Percentiles rank a stretch among this genome's conserved stretches.
These are phyloP conservation scores for Fusarium virguliforme DNA, from an alignment of 2,329 filamentous ascomycete species.

Conservation along the genomic window DNA sequence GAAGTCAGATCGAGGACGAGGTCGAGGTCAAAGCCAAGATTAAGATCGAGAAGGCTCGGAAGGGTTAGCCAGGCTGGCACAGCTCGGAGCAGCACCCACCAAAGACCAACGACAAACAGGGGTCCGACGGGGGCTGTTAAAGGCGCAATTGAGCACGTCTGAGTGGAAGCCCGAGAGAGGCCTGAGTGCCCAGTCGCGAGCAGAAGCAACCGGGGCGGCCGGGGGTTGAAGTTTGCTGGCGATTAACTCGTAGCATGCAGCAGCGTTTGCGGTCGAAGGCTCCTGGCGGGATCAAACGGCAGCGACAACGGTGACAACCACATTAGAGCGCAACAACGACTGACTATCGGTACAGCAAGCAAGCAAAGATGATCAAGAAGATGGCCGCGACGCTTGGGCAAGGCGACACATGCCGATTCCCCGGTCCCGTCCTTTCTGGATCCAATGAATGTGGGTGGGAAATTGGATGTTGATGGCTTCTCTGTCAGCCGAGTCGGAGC, in stretches of 20 bases:
- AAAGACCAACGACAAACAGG: constrained; percentile 36
- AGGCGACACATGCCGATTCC: constrained; percentile 40
- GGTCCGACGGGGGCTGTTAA: constrained; percentile 44
- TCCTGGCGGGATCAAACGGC: constrained; percentile 10
- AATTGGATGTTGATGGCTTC: constrained; percentile 52
- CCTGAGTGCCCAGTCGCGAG: constrained; percentile 37
- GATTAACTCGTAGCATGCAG: constrained; percentile 20
- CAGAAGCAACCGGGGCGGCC: constrained; percentile 38
- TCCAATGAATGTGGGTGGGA: constrained; percentile 46
- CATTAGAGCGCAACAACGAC: constrained; percentile 25
- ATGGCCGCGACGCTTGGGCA: constrained; percentile 22
- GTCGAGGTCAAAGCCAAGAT: constrained; percentile 30
- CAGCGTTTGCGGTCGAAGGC: constrained; percentile 20
- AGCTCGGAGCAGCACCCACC: constrained; percentile 37
- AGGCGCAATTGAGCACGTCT: constrained; percentile 44
- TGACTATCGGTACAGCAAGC: constrained; percentile 17
- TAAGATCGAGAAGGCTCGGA: constrained; percentile 31
- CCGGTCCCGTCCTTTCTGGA: constrained; percentile 42
- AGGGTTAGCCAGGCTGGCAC: constrained; percentile 38
- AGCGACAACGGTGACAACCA: constrained; percentile 21
- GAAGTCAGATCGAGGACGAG: constrained; percentile 25
- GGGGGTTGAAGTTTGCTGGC: constrained; percentile 27
- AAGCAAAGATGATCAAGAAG: constrained; percentile 24
- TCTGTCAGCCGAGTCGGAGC: constrained; percentile 47
- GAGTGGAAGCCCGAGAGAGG: constrained; percentile 26